Conservation (phyloP, 208 protist species). For the Acanthamoeba triangularis region DNA sequence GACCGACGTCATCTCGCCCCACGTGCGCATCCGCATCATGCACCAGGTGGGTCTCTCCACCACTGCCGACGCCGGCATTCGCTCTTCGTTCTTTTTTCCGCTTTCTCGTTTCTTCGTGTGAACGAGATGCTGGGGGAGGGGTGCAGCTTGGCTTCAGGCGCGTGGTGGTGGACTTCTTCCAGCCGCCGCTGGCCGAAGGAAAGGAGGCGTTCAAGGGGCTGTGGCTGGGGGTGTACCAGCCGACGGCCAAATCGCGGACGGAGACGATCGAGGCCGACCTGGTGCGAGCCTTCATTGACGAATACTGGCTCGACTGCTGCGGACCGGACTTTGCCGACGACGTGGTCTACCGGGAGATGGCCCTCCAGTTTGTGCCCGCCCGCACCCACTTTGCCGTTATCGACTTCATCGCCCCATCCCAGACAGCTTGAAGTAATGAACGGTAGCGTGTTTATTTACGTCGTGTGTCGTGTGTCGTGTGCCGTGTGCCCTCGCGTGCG, state of each 20-base stretch:
- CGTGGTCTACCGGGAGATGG: conserved; percentile 7
- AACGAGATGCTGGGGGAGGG: neutral
- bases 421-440: no score
- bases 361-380: neutral
- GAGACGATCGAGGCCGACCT: neutral
- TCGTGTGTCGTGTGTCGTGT: no score
- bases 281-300: conserved; percentile 27
- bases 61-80: neutral
- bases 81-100: neutral
- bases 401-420: neutral
- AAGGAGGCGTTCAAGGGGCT: conserved; percentile 31
- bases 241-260: neutral
- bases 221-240: conserved; percentile 27
- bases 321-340: neutral
- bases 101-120: no score
- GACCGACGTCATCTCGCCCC: conserved; percentile 23
- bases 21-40: conserved; percentile 23
- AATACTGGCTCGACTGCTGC: conserved; percentile 58
- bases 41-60: neutral
- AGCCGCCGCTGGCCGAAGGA: conserved; percentile 9
- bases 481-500: no score
- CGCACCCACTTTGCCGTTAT: conserved; percentile 1
- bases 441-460: no score
- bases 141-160: conserved; percentile 12
- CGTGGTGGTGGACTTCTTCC: conserved; percentile 16